These are phyloP conservation scores for Fusarium kyushuense DNA, from an alignment of 2,329 filamentous ascomycete species.

Conservation along the genomic window DNA sequence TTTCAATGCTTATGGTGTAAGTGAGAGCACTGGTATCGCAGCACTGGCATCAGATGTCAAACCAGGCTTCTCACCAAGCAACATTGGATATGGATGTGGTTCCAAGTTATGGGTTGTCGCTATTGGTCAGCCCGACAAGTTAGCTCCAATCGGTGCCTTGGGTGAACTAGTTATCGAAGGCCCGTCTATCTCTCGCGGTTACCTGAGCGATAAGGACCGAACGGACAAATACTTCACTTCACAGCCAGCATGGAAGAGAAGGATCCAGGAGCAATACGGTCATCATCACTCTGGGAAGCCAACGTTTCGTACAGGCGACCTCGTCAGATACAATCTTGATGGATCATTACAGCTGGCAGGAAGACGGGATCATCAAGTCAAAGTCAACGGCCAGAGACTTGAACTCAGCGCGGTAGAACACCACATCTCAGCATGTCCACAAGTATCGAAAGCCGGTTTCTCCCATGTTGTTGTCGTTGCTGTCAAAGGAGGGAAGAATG, in stretches of 20 bases:
- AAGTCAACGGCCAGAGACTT: constrained; percentile 5
- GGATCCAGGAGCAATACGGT: neutral
- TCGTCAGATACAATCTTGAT: constrained; percentile 9
- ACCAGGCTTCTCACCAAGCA: neutral
- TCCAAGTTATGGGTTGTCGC: constrained; percentile 4
- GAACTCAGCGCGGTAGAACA: constrained; percentile 7
- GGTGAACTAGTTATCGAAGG: constrained; percentile 11
- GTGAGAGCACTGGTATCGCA: constrained; percentile 12
- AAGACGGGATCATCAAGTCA: constrained; percentile 12
- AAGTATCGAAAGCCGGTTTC: neutral
- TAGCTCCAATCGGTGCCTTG: constrained; percentile 4
- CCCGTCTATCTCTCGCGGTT: neutral
- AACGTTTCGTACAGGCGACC: constrained; percentile 1
- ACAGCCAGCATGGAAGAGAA: neutral
- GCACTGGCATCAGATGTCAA: neutral
- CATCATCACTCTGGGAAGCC: neutral
- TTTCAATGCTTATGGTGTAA: constrained; percentile 9
- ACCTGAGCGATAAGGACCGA: neutral
- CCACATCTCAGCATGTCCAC: neutral
- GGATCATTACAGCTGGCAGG: constrained; percentile 2
- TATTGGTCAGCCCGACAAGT: neutral
- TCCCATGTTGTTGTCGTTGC: neutral
- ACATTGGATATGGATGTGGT: constrained; percentile 5
- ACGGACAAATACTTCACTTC: constrained; percentile 1
- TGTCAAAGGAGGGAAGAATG: neutral